phyloP scores from a whole-genome alignment of 1,284 basidiomycete genomes.

The Naganishia liquefaciens region DNA sequence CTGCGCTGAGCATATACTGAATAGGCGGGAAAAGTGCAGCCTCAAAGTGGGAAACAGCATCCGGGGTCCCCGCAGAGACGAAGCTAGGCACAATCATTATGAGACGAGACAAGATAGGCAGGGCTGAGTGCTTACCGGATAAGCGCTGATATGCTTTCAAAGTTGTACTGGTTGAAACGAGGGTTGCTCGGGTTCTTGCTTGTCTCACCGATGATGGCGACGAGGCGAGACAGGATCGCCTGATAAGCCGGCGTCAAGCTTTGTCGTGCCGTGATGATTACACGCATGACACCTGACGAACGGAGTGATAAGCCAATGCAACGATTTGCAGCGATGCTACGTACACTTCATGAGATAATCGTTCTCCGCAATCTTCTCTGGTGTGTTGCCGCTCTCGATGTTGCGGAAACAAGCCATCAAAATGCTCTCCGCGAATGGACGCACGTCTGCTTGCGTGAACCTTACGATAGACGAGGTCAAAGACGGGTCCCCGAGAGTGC shows the following conservation, averaged over 20 bases:
- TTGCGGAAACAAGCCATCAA: conserved; percentile 76
- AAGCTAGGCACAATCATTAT: conserved; percentile 60
- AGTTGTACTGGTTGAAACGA: conserved; percentile 94
- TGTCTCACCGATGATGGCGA: conserved; percentile 79
- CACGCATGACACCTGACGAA: conserved; percentile 77
- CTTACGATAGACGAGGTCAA: conserved; percentile 53
- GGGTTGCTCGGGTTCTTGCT: conserved; percentile 97
- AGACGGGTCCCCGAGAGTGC: conserved; percentile 35
- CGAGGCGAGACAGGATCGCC: conserved; percentile 71
- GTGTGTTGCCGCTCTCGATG: conserved; percentile 77
- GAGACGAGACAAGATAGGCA: neutral
- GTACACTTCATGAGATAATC: conserved; percentile 97
- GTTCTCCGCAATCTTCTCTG: conserved; percentile 95
- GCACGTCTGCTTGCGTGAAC: conserved; percentile 82
- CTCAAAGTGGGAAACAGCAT: conserved; percentile 75
- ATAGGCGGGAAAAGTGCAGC: conserved; percentile 81
- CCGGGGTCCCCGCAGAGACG: conserved; percentile 68
- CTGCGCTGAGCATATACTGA: conserved; percentile 82
- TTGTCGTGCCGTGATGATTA: conserved; percentile 84
- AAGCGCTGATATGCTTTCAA: conserved; percentile 89
- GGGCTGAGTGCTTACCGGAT: conserved; percentile 63
- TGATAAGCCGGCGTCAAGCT: conserved; percentile 70
- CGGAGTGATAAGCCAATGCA: conserved; percentile 9
- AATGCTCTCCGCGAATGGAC: conserved; percentile 74
- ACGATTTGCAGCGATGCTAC: conserved; percentile 40